phyloP scores from a whole-genome alignment of 1,284 basidiomycete genomes.

The Phlebopus sp. region DNA sequence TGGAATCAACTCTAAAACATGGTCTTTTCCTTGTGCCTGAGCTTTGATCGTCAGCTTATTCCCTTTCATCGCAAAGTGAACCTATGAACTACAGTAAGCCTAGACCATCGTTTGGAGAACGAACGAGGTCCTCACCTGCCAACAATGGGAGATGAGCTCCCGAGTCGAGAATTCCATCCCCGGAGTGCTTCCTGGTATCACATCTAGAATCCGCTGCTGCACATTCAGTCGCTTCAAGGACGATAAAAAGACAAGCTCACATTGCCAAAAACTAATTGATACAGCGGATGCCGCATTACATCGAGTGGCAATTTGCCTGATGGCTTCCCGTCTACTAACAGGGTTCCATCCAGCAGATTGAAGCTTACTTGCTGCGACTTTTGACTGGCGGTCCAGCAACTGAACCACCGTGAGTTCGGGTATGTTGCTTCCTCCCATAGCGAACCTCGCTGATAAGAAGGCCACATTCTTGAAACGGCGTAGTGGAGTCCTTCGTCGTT shows the following conservation, averaged over 20 bases:
- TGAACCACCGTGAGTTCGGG: constrained; percentile 12
- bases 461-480: constrained; percentile 20
- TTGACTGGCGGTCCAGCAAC: constrained; percentile 2
- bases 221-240: not conserved
- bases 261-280: constrained; percentile 24
- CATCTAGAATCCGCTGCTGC: constrained; percentile 15
- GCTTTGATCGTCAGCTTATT: constrained; percentile 19
- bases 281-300: constrained; percentile 22
- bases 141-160: not conserved
- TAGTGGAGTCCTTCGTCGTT: constrained; percentile 11
- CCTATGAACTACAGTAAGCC: constrained; percentile 8
- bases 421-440: not conserved
- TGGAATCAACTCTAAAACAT: constrained; percentile 23
- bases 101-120: not conserved
- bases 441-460: constrained; percentile 8
- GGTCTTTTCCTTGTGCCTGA: not conserved
- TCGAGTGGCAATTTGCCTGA: constrained; percentile 26
- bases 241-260: constrained; percentile 14
- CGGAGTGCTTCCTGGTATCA: constrained; percentile 19
- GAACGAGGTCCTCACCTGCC: constrained; percentile 10
- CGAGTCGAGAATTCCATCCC: constrained; percentile 22
- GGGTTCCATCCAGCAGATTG: constrained; percentile 27
- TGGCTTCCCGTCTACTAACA: constrained; percentile 31
- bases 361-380: constrained; percentile 22
- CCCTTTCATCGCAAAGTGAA: constrained; percentile 18